Conservation (phyloP, 768 basidiomycete genomes). For the Paxillus rubicundulus region DNA sequence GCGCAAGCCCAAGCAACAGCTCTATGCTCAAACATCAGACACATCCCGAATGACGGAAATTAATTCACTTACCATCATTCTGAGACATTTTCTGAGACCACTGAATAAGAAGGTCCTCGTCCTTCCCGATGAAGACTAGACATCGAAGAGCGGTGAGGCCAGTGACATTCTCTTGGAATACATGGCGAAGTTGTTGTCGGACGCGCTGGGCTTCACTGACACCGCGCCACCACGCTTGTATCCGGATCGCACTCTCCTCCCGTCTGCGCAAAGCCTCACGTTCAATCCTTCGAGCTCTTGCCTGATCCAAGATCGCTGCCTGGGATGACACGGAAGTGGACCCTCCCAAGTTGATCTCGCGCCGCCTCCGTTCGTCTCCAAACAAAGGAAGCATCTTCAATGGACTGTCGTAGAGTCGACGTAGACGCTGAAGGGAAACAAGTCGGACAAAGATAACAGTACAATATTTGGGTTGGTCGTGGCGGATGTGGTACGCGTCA, state of each 20-base stretch:
- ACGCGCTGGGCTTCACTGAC: slow-evolving; percentile 39
- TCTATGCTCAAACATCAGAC: slow-evolving; percentile 28
- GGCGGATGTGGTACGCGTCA: slow-evolving; percentile 2
- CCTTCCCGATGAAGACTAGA: slow-evolving; percentile 57
- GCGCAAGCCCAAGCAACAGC: slow-evolving; percentile 39
- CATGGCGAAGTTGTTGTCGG: slow-evolving; percentile 42
- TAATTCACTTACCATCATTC: slow-evolving; percentile 18
- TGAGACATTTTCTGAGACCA: slow-evolving; percentile 31
- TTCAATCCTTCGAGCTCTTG: slow-evolving; percentile 57
- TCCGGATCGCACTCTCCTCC: slow-evolving; percentile 54
- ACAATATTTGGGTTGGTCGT: background rate
- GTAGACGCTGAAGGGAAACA: background rate
- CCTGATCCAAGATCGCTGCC: slow-evolving; percentile 57
- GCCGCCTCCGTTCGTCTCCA: slow-evolving; percentile 48
- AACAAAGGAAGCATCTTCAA: slow-evolving; percentile 43
- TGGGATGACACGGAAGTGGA: slow-evolving; percentile 49
- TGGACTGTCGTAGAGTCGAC: background rate
- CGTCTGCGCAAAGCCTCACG: slow-evolving; percentile 53
- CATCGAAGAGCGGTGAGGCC: slow-evolving; percentile 60
- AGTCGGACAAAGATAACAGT: background rate
- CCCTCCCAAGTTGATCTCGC: slow-evolving; percentile 78
- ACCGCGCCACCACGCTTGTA: slow-evolving; percentile 75
- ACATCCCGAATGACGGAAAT: background rate
- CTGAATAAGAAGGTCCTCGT: slow-evolving; percentile 28
- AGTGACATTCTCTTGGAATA: slow-evolving; percentile 52